phyloP scores from a whole-genome alignment of 139 green algal species.

The Picochlorum costavermella region DNA sequence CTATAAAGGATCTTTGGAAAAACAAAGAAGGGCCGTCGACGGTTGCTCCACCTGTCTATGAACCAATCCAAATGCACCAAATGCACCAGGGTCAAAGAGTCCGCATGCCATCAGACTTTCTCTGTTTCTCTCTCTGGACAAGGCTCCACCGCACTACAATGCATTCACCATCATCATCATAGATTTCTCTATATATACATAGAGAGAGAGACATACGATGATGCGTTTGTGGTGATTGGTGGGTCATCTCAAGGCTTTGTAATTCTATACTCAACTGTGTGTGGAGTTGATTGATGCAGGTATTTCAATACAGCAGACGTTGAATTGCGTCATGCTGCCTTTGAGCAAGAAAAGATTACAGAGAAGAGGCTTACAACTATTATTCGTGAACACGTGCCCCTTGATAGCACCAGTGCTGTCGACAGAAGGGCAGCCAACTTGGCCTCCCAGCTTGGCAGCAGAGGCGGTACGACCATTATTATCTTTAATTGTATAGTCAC shows the following conservation, averaged over 20 bases:
- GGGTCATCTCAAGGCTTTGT: slow-evolving; percentile 22
- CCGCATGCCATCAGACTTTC: background rate
- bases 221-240: slow-evolving; percentile 17
- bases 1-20: background rate
- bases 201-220: no score
- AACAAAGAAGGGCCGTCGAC: background rate
- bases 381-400: no score
- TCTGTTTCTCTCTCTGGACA: slow-evolving; percentile 83
- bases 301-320: slow-evolving; percentile 47
- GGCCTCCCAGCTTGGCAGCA: no score
- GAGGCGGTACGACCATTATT: no score
- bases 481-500: no score
- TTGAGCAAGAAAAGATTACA: slow-evolving; percentile 94
- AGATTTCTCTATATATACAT: no score
- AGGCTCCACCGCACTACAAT: background rate
- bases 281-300: no score
- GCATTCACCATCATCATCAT: no score
- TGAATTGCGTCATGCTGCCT: slow-evolving; percentile 59
- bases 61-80: background rate
- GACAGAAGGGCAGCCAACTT: no score
- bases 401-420: no score
- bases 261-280: no score
- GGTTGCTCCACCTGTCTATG: background rate
- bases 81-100: background rate
- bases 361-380: slow-evolving; percentile 59